phyloP scores from a whole-genome alignment of 2,329 filamentous ascomycete species.

The Blumeriella jaapii region DNA sequence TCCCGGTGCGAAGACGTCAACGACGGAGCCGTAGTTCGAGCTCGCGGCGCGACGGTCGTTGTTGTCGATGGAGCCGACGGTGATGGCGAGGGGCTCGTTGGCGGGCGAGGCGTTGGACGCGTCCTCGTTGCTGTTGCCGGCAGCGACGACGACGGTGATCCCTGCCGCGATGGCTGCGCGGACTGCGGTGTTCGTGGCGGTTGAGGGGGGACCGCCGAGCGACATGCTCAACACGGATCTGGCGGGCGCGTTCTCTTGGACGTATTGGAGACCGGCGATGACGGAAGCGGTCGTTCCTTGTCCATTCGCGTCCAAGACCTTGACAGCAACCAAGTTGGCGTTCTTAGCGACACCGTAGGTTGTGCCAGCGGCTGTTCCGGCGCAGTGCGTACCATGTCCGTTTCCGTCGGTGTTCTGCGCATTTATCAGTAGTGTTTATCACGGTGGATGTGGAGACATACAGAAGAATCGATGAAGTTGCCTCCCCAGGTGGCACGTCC shows the following conservation, averaged over 20 bases:
- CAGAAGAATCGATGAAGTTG: constrained; percentile 26
- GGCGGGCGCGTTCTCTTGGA: constrained; percentile 21
- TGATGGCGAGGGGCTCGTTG: constrained; percentile 36
- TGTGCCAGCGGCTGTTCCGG: constrained; percentile 30
- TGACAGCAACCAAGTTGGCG: constrained; percentile 30
- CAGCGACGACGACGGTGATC: constrained; percentile 42
- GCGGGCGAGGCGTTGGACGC: constrained; percentile 35
- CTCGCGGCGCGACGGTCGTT: constrained; percentile 32
- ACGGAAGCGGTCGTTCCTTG: constrained; percentile 28
- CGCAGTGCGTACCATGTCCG: constrained; percentile 33
- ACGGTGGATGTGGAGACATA: too few species aligned
- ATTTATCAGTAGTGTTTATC: too few species aligned
- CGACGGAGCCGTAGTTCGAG: constrained; percentile 38
- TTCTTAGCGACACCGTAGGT: constrained; percentile 33
- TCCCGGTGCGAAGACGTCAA: constrained; percentile 43
- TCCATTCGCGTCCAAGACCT: constrained; percentile 27
- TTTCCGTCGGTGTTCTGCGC: constrained; percentile 29
- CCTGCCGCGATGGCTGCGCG: constrained; percentile 34
- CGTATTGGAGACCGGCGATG: constrained; percentile 30
- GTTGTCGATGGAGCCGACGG: constrained; percentile 39
- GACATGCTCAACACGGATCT: constrained; percentile 45
- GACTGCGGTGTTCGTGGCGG: constrained; percentile 39
- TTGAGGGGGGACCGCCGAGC: constrained; percentile 35
- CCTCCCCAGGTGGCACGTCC: constrained; percentile 27
- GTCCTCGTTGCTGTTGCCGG: constrained; percentile 39